These are phyloP conservation scores for Knufia fluminis DNA, from an alignment of 2,329 filamentous ascomycete genomes.

Conservation along the genomic window DNA sequence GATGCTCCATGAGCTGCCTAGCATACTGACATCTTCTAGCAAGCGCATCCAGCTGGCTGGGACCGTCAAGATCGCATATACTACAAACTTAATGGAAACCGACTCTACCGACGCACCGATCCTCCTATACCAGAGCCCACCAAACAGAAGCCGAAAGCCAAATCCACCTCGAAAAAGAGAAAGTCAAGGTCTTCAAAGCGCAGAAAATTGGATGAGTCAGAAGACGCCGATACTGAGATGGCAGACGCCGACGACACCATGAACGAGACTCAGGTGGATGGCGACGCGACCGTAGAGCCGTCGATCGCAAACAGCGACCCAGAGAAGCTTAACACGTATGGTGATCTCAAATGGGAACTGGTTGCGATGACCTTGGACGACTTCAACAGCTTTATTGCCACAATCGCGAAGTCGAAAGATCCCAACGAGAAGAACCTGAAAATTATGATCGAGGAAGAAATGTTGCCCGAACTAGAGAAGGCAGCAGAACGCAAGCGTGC, in stretches of 20 bases:
- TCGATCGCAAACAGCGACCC: slow-evolving; percentile 24
- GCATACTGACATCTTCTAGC: slow-evolving; percentile 30
- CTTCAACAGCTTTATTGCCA: slow-evolving; percentile 60
- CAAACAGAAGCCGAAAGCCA: slow-evolving; percentile 54
- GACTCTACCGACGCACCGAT: slow-evolving; percentile 82
- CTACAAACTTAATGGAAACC: slow-evolving; percentile 86
- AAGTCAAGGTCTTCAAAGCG: slow-evolving; percentile 59
- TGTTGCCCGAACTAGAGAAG: slow-evolving; percentile 76
- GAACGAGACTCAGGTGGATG: slow-evolving; percentile 31
- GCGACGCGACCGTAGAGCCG: slow-evolving; percentile 27
- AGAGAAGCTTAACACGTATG: slow-evolving; percentile 53
- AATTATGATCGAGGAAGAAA: slow-evolving; percentile 62
- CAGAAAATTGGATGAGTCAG: slow-evolving; percentile 42
- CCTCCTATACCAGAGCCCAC: slow-evolving; percentile 49
- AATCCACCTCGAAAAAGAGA: slow-evolving; percentile 48
- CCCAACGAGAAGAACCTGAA: slow-evolving; percentile 74
- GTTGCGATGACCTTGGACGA: slow-evolving; percentile 73
- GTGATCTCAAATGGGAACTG: slow-evolving; percentile 81
- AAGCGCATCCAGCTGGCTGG: slow-evolving; percentile 54
- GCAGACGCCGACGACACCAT: slow-evolving; percentile 37
- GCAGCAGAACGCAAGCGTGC: slow-evolving; percentile 59
- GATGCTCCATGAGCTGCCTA: slow-evolving; percentile 1
- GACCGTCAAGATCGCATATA: slow-evolving; percentile 80
- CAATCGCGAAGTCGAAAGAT: slow-evolving; percentile 67
- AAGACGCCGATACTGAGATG: slow-evolving; percentile 31